phyloP scores from a whole-genome alignment of 2,329 filamentous ascomycete genomes.

The Colletotrichum falcatum region DNA sequence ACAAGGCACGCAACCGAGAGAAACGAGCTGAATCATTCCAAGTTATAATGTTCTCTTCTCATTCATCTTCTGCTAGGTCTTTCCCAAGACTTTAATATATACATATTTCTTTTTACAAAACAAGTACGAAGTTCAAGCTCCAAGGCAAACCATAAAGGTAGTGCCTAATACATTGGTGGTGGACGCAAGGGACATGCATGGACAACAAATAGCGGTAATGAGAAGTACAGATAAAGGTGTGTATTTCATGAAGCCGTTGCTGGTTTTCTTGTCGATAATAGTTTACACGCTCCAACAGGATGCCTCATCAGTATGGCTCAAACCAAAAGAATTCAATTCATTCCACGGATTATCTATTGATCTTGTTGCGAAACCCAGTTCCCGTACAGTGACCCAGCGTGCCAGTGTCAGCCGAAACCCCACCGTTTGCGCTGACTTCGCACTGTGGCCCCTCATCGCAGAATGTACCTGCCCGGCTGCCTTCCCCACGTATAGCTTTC shows the following conservation, averaged over 20 bases:
- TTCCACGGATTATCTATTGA: constrained; percentile 11
- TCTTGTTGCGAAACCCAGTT: neutral
- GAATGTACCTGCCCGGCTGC: constrained; percentile 16
- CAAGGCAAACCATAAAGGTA: too few species aligned
- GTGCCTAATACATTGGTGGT: neutral
- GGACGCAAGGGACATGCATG: neutral
- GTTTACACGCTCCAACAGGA: neutral
- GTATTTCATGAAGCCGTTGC: neutral
- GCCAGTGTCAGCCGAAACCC: accelerated
- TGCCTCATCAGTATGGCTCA: neutral
- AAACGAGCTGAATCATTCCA: neutral
- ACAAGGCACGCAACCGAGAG: too few species aligned
- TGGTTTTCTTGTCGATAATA: neutral
- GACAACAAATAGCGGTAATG: neutral
- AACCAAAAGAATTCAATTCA: constrained; percentile 4
- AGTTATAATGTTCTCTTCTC: neutral
- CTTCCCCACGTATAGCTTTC: constrained; percentile 30
- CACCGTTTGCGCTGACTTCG: neutral
- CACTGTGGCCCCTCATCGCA: constrained; percentile 37
- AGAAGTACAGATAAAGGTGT: neutral
- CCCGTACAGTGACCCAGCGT: constrained; percentile 3
- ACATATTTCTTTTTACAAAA: too few species aligned
- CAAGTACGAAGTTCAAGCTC: neutral
- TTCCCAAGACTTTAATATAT: neutral
- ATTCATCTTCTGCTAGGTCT: neutral